These are phyloP conservation scores for Claviceps paspali DNA, from an alignment of 2,329 filamentous ascomycete genomes.

Conservation along the genomic window DNA sequence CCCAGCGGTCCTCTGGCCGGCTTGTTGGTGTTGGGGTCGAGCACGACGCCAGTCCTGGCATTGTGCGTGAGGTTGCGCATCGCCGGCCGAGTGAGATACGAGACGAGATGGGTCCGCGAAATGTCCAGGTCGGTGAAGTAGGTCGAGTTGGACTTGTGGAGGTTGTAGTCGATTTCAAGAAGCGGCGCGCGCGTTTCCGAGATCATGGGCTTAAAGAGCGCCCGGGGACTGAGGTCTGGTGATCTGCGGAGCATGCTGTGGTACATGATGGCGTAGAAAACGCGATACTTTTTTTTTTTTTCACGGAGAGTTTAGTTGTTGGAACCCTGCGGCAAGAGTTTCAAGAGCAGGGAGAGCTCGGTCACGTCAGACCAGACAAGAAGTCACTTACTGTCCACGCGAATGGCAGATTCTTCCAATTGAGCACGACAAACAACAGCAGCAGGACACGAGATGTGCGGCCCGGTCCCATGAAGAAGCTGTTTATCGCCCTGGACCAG, in stretches of 20 bases:
- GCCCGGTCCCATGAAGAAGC: constrained; percentile 39
- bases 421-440: constrained; percentile 42
- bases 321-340: neutral
- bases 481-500: constrained; percentile 21
- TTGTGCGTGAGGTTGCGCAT: constrained; percentile 8
- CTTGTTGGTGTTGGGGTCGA: constrained; percentile 29
- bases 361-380: neutral
- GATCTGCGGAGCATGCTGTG: constrained; percentile 36
- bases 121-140: constrained; percentile 82
- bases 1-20: constrained; percentile 38
- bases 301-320: too few species aligned
- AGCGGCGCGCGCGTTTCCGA: constrained; percentile 51
- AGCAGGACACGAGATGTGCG: constrained; percentile 36
- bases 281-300: constrained; percentile 32
- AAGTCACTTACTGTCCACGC: constrained; percentile 53
- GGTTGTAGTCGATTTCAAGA: constrained; percentile 73
- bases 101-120: constrained; percentile 65
- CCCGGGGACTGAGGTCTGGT: constrained; percentile 37
- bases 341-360: neutral
- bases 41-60: constrained; percentile 23
- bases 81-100: constrained; percentile 43
- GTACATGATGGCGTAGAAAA: constrained; percentile 40
- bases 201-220: constrained; percentile 59
- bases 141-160: constrained; percentile 71
- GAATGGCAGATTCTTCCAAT: constrained; percentile 60